Base-by-base conservation (phyloP, 768 basidiomycete genomes). In the Russula virescens region DNA sequence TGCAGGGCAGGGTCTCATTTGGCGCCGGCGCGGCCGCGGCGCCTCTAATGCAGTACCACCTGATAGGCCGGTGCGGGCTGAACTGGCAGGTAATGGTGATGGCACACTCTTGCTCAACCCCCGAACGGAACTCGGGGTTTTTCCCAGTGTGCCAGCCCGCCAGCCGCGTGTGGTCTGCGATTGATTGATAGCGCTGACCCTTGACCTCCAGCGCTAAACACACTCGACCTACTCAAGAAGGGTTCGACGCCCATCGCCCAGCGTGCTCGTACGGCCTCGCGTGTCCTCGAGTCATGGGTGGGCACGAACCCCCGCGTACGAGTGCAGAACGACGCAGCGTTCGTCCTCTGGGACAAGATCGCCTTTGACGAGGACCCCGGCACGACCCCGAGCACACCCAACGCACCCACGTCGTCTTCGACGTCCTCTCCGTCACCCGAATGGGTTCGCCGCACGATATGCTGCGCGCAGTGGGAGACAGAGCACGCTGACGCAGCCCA, bases 181-280 rank as follows among this genome's bases (percentile, higher is more conserved):
- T 59, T 34, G 42, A 21, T 31, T 59, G 26, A 51, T 42, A 10
- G 19, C 56, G 42, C 61, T 51, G 34, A 51, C 60, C 55, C 49
- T 50, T 51, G 49, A 28, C 47, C 53, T 34, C n/a, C 72, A 96
- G 94, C 89, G 10, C 80, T 97, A 28, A 95, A 94, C 69, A 95
- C 94, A 0, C 81, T 97, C 2, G 94, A 97, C 71, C 76, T 95
- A 2, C 82, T 96, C 70, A 97, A 97, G 81, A 97, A 96, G 71
- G 94, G 94, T 1, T 85, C 86, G 0, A 88, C 80, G 28, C 75
- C 83, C 0, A 80, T 93, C 13, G 91, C 94, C 0, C 84, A 89
- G 70, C 85, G 87, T 28, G 94, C 94, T 2, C 88, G 94, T 23
- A 80, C 87, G 0, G 94, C 94, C 14, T 93, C 94, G 13, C 87